Evolutionary conservation across 2,329 filamentous ascomycete genomes (phyloP), one percentile per base, ranked within the genome.

Genomic region (Penicillium sclerotigenum): DNA sequence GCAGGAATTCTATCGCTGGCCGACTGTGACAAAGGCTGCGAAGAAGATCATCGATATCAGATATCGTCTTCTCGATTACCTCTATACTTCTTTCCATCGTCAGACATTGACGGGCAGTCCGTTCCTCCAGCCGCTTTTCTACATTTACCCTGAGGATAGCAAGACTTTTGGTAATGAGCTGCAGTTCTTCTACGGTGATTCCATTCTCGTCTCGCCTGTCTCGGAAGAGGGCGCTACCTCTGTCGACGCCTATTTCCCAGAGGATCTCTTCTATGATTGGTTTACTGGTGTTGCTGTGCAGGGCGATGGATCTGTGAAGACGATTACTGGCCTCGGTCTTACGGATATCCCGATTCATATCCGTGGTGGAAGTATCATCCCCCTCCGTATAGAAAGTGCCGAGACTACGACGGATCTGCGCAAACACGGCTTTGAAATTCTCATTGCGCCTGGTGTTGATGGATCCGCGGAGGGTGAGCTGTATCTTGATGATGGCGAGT

Each of bases 401-500:
- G 82, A 80, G 76, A 90, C 77, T 65, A 91, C 72, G 67, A 85
- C 66, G 69, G 88, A 78, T 26, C 71, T 86, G 40, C 78, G 82
- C 41, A 79, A 83, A 61, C 78, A 88, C 63, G 79, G 85, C 62
- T 93, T 93, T 74, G 81, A 87, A 68, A 75, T 95, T 48, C 66
- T 93, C 34, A 80, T 95, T 42, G 87, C 89, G 0, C 80, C 88
- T 0, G 84, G 81, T 6, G 66, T 69, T 0, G 76, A 87, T 49
- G 88, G 87, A 3, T 82, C 75, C 7, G 90, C 90, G 0, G 71
- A 68, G 1, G 90, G 90, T 0, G 77, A 79, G 49, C 76, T 94
- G 54, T 94, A 92, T 69, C 75, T 94, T 5, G 90, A 94, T 63
- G 90, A 95, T 58, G 90, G 90, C 9, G 84, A 86, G 56, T 85